Conservation (phyloP, 2,329 filamentous ascomycete genomes). For the Seiridium cupressi region DNA sequence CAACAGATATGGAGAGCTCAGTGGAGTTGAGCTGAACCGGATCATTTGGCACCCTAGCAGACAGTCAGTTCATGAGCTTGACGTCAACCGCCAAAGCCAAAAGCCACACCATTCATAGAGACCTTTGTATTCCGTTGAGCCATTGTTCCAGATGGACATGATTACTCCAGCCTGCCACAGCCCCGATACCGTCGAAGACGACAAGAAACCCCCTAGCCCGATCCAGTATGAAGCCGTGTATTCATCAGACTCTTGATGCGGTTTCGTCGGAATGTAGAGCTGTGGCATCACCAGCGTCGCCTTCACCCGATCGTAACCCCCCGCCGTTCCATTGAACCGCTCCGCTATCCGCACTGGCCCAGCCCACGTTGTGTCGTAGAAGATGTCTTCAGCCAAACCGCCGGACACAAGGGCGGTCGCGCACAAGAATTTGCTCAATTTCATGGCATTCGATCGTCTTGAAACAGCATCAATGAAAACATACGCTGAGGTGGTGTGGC, state of each 20-base stretch:
- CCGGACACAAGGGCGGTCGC: background rate
- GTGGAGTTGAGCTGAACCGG: background rate
- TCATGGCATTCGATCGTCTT: background rate
- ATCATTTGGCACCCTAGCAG: background rate
- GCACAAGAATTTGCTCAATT: background rate
- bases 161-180: background rate
- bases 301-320: background rate
- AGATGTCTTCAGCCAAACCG: background rate
- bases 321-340: constrained; percentile 1
- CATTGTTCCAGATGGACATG: background rate
- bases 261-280: background rate
- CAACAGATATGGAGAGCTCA: background rate
- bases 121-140: background rate
- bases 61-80: background rate
- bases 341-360: background rate
- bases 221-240: constrained; percentile 1
- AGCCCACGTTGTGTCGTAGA: constrained; percentile 3
- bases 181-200: background rate
- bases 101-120: background rate
- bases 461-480: background rate
- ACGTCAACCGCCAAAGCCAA: background rate
- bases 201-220: background rate
- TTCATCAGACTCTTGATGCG: background rate
- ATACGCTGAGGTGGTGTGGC: background rate
- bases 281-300: constrained; percentile 3